Conservation (phyloP, 1,284 basidiomycete species). For the Moesziomyces sp. region DNA sequence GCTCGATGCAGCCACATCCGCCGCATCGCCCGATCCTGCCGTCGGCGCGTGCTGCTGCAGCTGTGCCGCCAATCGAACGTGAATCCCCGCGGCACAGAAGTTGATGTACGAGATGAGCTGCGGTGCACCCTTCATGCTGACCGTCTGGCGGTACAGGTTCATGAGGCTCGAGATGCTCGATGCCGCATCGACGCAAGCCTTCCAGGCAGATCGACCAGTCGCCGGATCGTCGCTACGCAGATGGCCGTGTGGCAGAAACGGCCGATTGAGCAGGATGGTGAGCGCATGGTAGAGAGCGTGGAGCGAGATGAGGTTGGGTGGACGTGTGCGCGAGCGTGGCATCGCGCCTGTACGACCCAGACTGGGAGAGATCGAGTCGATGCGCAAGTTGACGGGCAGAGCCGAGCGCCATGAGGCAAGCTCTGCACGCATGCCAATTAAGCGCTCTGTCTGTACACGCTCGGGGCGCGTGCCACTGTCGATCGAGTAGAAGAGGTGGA, state of each 20-base stretch:
- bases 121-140: constrained; percentile 61
- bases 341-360: constrained; percentile 3
- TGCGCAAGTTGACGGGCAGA: constrained; percentile 26
- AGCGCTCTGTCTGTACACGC: constrained; percentile 42
- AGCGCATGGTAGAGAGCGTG: constrained; percentile 63
- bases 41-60: constrained; percentile 17
- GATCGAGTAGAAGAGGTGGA: constrained; percentile 14
- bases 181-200: constrained; percentile 58
- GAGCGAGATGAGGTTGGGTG: constrained; percentile 62
- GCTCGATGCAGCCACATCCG: constrained; percentile 8
- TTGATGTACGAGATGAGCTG: constrained; percentile 65
- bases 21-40: background rate
- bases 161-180: constrained; percentile 55
- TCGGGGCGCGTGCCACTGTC: constrained; percentile 12
- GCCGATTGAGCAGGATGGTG: constrained; percentile 62
- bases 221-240: constrained; percentile 28
- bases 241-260: constrained; percentile 59
- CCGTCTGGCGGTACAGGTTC: constrained; percentile 53
- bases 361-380: constrained; percentile 40
- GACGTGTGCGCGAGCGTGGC: constrained; percentile 34
- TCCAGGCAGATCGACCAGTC: constrained; percentile 50
- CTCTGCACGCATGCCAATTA: constrained; percentile 52
- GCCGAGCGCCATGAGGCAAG: constrained; percentile 26
- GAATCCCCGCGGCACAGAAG: constrained; percentile 64
- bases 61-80: constrained; percentile 61